phyloP scores from a whole-genome alignment of 495 filamentous ascomycete genomes.

The Rostrohypoxylon terebratum region DNA sequence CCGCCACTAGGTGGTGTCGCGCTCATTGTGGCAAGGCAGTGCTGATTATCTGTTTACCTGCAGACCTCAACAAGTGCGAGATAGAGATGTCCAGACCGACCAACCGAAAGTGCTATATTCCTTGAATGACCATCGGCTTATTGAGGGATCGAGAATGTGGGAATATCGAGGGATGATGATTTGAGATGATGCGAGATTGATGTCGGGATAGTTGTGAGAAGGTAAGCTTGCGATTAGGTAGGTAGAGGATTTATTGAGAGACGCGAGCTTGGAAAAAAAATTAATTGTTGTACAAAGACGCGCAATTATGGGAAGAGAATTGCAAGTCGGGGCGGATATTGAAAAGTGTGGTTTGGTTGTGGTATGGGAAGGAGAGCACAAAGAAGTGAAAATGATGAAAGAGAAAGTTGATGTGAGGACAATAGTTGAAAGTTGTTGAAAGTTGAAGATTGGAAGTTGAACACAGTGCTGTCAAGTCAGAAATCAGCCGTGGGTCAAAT shows the following conservation, averaged over 20 bases:
- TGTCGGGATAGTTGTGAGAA: not conserved
- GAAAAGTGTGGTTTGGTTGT: not conserved
- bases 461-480: slow-evolving; percentile 16
- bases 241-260: not conserved
- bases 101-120: slow-evolving; percentile 13
- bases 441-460: slow-evolving; percentile 16
- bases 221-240: slow-evolving; percentile 11
- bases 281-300: slow-evolving; percentile 7
- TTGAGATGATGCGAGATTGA: slow-evolving; percentile 13
- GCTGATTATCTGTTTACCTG: slow-evolving; percentile 7
- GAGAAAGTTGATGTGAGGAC: slow-evolving; percentile 6
- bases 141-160: not conserved
- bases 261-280: slow-evolving; percentile 1
- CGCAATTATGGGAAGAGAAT: not conserved
- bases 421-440: slow-evolving; percentile 28
- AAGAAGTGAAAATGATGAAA: slow-evolving; percentile 13
- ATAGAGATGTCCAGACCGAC: slow-evolving; percentile 19
- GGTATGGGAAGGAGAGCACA: not conserved
- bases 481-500: slow-evolving; percentile 33
- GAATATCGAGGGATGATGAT: not conserved
- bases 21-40: slow-evolving; percentile 35
- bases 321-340: not conserved
- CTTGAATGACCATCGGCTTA: slow-evolving; percentile 13
- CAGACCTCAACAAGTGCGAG: not conserved
- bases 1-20: slow-evolving; percentile 69